Evolutionary conservation across 192 early-diverging fungal species (phyloP), one percentile per base, ranked within the genome.

Genomic region (Entophlyctis luteolus): DNA sequence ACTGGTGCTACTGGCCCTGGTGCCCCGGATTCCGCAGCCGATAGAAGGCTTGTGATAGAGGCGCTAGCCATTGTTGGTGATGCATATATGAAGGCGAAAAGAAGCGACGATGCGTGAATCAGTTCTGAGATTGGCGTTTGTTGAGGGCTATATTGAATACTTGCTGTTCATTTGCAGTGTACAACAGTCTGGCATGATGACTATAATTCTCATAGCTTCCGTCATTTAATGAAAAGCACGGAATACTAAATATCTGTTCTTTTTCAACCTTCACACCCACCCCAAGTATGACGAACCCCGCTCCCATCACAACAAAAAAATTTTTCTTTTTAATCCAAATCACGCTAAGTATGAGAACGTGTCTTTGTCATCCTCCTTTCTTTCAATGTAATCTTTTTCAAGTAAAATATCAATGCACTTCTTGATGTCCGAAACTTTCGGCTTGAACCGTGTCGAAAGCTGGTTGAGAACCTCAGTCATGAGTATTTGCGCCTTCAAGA

Each of bases 401-500:
- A 99, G 74, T 39, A 98, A 77, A 31, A 89, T 85, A 68, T 98
- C 95, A 70, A 99, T 99, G 48, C 89, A 90, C 82, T 96, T 93
- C 73, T 99, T 99, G 77, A 99, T 98, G 55, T 91, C 91, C 16
- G 83, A 77, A 33, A 96, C 81, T 67, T 88, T 83, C 4, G 97
- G 93, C 71, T 90, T 90, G 82, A 98, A 99, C 27, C 94, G 84
- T 36, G 90, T 81, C 52, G 88, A 77, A 50, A 96, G 86, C 63
- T 96, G 93, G 10, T 83, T 75, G 53, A 98, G 92, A 3, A 93
- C 91, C 59, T 98, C 95, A 35, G 90, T 81, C 42, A 99, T 87
- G 18, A 99, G 84, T 35, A 84, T 79, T 5, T 87, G 79, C 72
- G 96, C 91, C 62, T 89, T 87, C 80, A 98, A 77, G 39, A 82